These are phyloP conservation scores for Chrysanthemum lavandulifolium DNA, from an alignment of 129 eudicot species.

Conservation along the genomic window DNA sequence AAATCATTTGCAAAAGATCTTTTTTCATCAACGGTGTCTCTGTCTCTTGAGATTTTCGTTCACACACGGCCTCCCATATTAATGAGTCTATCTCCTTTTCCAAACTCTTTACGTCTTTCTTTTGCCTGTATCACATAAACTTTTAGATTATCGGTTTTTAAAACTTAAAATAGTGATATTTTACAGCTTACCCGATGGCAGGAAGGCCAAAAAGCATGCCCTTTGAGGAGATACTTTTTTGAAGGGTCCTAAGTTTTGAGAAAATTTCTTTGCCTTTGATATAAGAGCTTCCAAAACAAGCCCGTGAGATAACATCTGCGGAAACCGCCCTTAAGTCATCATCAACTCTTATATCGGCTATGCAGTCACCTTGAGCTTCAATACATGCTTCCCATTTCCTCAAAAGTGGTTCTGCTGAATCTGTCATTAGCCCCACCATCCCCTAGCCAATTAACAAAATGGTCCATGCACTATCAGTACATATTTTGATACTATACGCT, in stretches of 20 bases:
- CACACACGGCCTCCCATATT: conserved; percentile 78
- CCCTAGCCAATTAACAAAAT: conserved; percentile 44
- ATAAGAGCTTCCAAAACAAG: conserved; percentile 81
- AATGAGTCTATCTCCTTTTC: conserved; percentile 76
- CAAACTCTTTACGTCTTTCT: conserved; percentile 47
- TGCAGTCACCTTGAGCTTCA: conserved; percentile 50
- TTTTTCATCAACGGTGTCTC: conserved; percentile 46
- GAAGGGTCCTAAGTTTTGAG: conserved; percentile 79
- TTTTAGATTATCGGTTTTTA: background rate
- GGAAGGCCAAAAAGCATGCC: conserved; percentile 69
- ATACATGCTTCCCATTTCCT: conserved; percentile 71
- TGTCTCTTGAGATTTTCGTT: conserved; percentile 44
- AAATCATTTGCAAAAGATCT: conserved; percentile 70
- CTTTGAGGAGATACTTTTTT: conserved; percentile 46
- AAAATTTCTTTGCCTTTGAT: conserved; percentile 64
- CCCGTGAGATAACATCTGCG: conserved; percentile 80
- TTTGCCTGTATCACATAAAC: conserved; percentile 17
- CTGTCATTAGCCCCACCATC: conserved; percentile 81
- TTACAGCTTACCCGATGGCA: conserved; percentile 49
- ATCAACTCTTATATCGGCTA: conserved; percentile 64
- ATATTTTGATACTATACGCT: background rate
- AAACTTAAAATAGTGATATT: background rate
- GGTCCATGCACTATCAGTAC: background rate
- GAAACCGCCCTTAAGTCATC: conserved; percentile 69
- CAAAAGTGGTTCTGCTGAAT: conserved; percentile 52